Percentiles rank a stretch among this genome's conserved stretches.
Evolutionary conservation across 257 asterid genomes (phyloP).

Genomic region (Eucommia ulmoides): DNA sequence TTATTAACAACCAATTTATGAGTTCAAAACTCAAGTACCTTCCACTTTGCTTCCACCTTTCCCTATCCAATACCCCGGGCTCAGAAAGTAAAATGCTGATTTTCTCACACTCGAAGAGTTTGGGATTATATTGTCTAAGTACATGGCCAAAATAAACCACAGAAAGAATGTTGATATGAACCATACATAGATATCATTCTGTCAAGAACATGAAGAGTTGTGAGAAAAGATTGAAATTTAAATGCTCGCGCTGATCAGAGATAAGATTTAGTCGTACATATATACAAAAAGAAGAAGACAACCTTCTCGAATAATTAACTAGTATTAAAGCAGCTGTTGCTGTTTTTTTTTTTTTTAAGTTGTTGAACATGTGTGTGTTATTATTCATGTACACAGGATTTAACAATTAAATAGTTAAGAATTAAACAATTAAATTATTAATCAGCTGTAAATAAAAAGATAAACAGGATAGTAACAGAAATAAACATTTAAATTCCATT

Average conservation of each 20-base stretch:
- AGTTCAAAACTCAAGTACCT: slow-evolving; percentile 36
- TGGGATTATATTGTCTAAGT: slow-evolving; percentile 79
- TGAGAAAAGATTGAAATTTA: no score
- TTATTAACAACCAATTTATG: no score
- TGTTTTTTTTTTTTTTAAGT: no score
- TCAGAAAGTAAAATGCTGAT: slow-evolving; percentile 52
- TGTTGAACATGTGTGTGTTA: no score
- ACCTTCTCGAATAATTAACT: not conserved
- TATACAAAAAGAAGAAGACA: slow-evolving; percentile 2
- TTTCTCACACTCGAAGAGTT: slow-evolving; percentile 85
- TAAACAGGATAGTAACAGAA: no score
- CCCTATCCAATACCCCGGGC: slow-evolving; percentile 92
- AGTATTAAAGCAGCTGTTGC: no score
- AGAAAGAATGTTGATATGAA: slow-evolving; percentile 46
- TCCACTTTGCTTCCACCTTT: slow-evolving; percentile 65
- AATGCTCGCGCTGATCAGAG: no score
- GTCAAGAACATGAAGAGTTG: slow-evolving; percentile 17
- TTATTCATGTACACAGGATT: no score
- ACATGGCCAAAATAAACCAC: slow-evolving; percentile 77
- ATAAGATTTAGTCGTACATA: not conserved
- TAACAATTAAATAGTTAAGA: no score
- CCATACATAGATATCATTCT: slow-evolving; percentile 73
- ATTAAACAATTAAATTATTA: no score
- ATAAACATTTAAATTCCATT: no score
- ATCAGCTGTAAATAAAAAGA: no score